Conservation (phyloP, 208 protist species). For the Porcisia deanei region DNA sequence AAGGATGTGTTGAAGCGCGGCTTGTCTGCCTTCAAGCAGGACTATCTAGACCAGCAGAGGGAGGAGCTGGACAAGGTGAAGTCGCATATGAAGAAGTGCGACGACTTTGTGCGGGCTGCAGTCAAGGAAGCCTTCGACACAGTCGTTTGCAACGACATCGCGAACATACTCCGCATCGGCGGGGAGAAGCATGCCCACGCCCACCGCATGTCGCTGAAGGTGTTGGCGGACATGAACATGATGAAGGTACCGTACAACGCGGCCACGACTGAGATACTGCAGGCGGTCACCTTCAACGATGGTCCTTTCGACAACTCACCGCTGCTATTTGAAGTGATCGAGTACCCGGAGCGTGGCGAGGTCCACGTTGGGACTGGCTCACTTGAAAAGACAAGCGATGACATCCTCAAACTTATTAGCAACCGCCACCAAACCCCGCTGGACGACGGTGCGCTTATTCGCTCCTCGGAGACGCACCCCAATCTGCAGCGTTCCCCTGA, state of each 20-base stretch:
- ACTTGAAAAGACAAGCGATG: conserved; percentile 65
- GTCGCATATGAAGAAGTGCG: conserved; percentile 71
- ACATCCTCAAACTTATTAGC: conserved; percentile 77
- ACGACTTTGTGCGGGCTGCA: conserved; percentile 50
- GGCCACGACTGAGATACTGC: conserved; percentile 68
- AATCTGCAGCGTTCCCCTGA: conserved; percentile 85
- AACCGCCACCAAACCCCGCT: conserved; percentile 85
- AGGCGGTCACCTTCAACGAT: conserved; percentile 75
- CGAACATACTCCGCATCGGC: conserved; percentile 86
- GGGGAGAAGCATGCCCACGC: conserved; percentile 74
- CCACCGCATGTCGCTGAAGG: conserved; percentile 68
- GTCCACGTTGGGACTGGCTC: conserved; percentile 54
- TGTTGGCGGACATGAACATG: conserved; percentile 91
- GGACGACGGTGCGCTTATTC: conserved; percentile 71
- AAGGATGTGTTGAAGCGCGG: conserved; percentile 91
- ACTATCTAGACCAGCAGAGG: conserved; percentile 86
- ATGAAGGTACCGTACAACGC: conserved; percentile 77
- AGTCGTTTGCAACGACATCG: conserved; percentile 83
- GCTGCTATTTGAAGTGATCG: conserved; percentile 85
- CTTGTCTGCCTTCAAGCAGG: conserved; percentile 86
- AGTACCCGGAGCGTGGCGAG: conserved; percentile 91
- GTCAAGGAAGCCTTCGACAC: conserved; percentile 72
- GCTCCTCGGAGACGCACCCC: conserved; percentile 71
- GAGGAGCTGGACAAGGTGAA: conserved; percentile 60
- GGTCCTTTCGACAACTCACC: conserved; percentile 84